Base-by-base conservation (phyloP, 2,329 filamentous ascomycete genomes). In the Emergomyces orientalis region DNA sequence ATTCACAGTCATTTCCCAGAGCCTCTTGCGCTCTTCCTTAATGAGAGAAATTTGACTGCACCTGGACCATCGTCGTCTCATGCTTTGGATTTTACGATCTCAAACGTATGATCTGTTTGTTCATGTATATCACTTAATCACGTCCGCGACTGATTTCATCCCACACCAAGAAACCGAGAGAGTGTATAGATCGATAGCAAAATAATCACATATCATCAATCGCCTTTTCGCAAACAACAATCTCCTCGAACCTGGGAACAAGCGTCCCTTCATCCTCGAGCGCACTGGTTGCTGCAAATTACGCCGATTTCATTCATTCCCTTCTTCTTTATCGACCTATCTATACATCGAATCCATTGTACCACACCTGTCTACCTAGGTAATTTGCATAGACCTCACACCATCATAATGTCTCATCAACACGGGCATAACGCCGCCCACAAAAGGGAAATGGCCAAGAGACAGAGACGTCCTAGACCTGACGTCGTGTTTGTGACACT, bases 401-500 rank as follows among this genome's bases (percentile, higher is more conserved):
- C 14, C 47, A 30, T 45, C 62, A 58, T 56, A 32, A 63, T 65
- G 61, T 55, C 59, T 55, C 63, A 67, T 39, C 49, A 59, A 37
- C 57, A 60, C 13, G 56, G 62, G 37, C 64, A 60, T 57, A 60
- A 59, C 47, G 63, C 54, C 62, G 63, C 54, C 64, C 63, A 37
- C 27, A 52, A 22, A 32, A 57, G 59, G 56, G 62, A 17, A 11
- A n/a, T 25, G 19, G 56, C 14, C 41, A 22, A 45, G 59, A 57
- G 47, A n/a, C 30, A 62, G 22, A 61, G 61, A 27, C 32, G 43
- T 27, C 32, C 57, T 59, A 43, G 39, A 27, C 61, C 63, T 63
- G 60, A 64, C 7, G 72, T 81, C 49, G 76, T 84, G 51, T 82
- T 84, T 70, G 76, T 83, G 55, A 84, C 82, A 0, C 75, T 80